Conservation (phyloP, 805 yeast genomes). For the Candida loeiensis region DNA sequence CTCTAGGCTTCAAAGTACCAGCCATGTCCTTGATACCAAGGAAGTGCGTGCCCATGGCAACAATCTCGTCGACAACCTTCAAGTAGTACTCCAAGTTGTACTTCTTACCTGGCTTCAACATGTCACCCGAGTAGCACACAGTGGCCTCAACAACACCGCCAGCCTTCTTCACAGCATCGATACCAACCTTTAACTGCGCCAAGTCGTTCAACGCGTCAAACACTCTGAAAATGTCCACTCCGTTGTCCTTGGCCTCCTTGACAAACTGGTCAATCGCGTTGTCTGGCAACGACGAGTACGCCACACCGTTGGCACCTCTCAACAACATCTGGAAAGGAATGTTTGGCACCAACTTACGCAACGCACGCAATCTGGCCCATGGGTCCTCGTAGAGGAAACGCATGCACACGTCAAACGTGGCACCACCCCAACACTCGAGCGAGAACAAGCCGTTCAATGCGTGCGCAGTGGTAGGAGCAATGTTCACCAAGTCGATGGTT, state of each 20-base stretch:
- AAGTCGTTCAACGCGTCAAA: conserved; percentile 96
- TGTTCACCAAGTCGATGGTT: conserved; percentile 83
- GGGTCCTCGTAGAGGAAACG: conserved; percentile 98
- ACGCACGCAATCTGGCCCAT: conserved; percentile 89
- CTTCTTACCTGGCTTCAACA: conserved; percentile 93
- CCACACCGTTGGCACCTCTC: conserved; percentile 99
- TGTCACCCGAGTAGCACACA: conserved; percentile 97
- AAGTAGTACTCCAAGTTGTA: conserved; percentile 90
- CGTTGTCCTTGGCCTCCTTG: conserved; percentile 87
- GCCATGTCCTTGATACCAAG: conserved; percentile 99
- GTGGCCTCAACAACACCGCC: conserved; percentile 99
- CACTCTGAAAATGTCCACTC: conserved; percentile 97
- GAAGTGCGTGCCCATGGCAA: conserved; percentile 91
- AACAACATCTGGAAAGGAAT: conserved; percentile 99
- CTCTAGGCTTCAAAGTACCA: conserved; percentile 94
- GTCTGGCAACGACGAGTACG: conserved; percentile 96
- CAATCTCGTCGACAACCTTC: conserved; percentile 75
- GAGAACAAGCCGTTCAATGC: conserved; percentile 91
- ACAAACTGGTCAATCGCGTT: conserved; percentile 98
- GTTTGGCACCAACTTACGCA: conserved; percentile 91
- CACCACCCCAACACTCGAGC: conserved; percentile 99
- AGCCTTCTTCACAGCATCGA: conserved; percentile 95
- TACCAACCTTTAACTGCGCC: conserved; percentile 96
- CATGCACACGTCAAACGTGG: conserved; percentile 98
- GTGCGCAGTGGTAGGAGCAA: conserved; percentile 91